Evolutionary conservation across 2,329 filamentous ascomycete species (phyloP).

Genomic region (Fusarium lyarnte): DNA sequence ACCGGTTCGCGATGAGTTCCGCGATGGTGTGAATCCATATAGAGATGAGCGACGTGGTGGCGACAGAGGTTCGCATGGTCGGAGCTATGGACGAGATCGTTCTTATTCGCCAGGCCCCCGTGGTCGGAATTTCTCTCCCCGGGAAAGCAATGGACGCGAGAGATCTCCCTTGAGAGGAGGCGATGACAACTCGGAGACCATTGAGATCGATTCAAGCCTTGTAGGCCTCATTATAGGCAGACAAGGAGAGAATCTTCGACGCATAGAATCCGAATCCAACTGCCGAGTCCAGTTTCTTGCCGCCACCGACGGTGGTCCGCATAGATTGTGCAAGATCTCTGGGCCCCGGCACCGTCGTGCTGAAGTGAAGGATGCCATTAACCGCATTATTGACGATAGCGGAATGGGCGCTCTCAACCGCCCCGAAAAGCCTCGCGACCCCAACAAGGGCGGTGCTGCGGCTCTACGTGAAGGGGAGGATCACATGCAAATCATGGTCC

Average conservation of each 20-base stretch:
- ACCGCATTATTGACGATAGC: constrained; percentile 86
- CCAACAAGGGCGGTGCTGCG: constrained; percentile 50
- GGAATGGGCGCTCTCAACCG: constrained; percentile 60
- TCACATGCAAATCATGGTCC: constrained; percentile 92
- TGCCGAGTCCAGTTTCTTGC: constrained; percentile 91
- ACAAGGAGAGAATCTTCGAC: constrained; percentile 86
- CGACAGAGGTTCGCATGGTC: constrained; percentile 51
- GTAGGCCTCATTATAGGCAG: constrained; percentile 92
- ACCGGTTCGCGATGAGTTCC: constrained; percentile 74
- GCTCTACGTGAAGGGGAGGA: constrained; percentile 82
- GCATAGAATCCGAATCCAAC: constrained; percentile 83
- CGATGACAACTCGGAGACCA: constrained; percentile 81
- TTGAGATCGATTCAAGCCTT: constrained; percentile 85
- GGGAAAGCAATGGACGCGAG: constrained; percentile 62
- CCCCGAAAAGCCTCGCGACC: constrained; percentile 53
- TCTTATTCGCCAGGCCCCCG: constrained; percentile 75
- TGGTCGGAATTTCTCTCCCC: constrained; percentile 68
- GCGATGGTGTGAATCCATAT: constrained; percentile 83
- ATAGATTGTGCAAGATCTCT: constrained; percentile 86
- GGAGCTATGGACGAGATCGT: constrained; percentile 68
- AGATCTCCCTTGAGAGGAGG: constrained; percentile 65
- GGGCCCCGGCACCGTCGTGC: constrained; percentile 76
- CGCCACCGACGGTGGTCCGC: constrained; percentile 75
- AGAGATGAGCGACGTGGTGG: constrained; percentile 84
- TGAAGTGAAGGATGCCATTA: constrained; percentile 84